Percentiles rank a stretch among this genome's conserved stretches.
These are phyloP conservation scores for Helminthosporium solani DNA, from an alignment of 2,329 filamentous ascomycete species.

Conservation along the genomic window DNA sequence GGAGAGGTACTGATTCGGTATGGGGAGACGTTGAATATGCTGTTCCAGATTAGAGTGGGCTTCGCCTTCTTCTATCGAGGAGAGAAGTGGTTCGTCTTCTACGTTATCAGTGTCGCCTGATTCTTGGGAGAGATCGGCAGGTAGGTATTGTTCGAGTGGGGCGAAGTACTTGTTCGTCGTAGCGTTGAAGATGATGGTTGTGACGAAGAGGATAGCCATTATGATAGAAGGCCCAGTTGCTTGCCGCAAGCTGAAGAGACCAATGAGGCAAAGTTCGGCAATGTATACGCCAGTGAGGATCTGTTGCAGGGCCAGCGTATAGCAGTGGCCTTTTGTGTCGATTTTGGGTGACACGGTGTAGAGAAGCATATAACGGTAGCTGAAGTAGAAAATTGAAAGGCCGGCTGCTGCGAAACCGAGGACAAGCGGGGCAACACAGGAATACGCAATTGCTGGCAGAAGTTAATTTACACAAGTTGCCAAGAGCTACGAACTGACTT, in stretches of 20 bases:
- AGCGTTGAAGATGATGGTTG: conserved; percentile 36
- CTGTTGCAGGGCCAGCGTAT: conserved; percentile 84
- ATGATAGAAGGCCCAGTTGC: conserved; percentile 39
- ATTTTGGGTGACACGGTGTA: conserved; percentile 81
- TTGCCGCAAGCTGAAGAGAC: conserved; percentile 63
- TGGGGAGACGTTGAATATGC: conserved; percentile 28
- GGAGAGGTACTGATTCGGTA: conserved; percentile 26
- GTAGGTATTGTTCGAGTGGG: conserved; percentile 39
- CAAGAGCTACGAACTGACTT: conserved; percentile 4
- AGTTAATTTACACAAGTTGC: conserved; percentile 15
- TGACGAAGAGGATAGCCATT: conserved; percentile 31
- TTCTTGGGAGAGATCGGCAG: conserved; percentile 31
- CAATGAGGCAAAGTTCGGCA: conserved; percentile 77
- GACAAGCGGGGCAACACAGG: conserved; percentile 81
- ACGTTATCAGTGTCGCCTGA: conserved; percentile 28
- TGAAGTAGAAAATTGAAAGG: conserved; percentile 78
- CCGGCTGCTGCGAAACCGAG: conserved; percentile 79
- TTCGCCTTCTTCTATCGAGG: conserved; percentile 35
- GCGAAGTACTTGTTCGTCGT: conserved; percentile 36
- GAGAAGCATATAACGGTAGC: conserved; percentile 87
- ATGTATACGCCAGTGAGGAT: conserved; percentile 83
- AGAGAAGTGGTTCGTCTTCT: conserved; percentile 33
- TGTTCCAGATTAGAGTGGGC: conserved; percentile 20
- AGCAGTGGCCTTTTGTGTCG: conserved; percentile 85
- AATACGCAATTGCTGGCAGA: conserved; percentile 72